Base-by-base conservation (phyloP, 2,329 filamentous ascomycete species). In the Xylaria hypoxylon region DNA sequence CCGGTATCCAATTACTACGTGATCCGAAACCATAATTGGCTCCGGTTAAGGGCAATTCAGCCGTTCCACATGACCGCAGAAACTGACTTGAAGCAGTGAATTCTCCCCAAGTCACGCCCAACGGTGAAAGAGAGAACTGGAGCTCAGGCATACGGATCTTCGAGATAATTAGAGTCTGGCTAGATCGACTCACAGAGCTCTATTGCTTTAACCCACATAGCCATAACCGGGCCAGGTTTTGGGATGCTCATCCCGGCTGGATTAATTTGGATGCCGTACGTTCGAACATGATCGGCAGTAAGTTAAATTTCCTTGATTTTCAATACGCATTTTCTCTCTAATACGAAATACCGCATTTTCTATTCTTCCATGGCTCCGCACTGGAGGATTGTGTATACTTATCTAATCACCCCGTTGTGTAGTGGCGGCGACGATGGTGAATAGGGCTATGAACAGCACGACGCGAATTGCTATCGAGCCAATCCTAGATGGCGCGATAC, bases 381-480 rank as follows among this genome's bases (percentile, higher is more conserved):
- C 35, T 38, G 13, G 15, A 31, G 5, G 28, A 5, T 31, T 31
- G 40, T 11, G 31, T 8, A 10, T 4, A n/a, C 4, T 33, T 40
- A 17, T 17, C 53, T 67, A 45, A 59, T 31, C 7, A n/a, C n/a
- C 33, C 24, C 11, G 8, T 45, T 53, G 1, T 22, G 11, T 5
- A 64, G 65, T 65, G 26, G 59, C 66, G 2, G 59, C 69, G 1
- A 44, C 61, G 13, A 47, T 53, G 24, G 42, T 69, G 15, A 68
- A 70, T 8, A 13, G n/a, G 6, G n/a, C n/a, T 1, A 65, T 73
- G 66, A 10, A 63, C 0, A 61, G 58, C 35, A 63, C 19, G 0
- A 72, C 71, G 4, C 60, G 70, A 1, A 24, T 72, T 0, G 64
- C 67, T 3, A 72, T 73, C 38, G 72, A 74, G 53, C 69, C 71